Percentiles rank a stretch among this genome's conserved stretches.
phyloP scores from a whole-genome alignment of 139 green algal genomes.

The Dunaliella sp. region DNA sequence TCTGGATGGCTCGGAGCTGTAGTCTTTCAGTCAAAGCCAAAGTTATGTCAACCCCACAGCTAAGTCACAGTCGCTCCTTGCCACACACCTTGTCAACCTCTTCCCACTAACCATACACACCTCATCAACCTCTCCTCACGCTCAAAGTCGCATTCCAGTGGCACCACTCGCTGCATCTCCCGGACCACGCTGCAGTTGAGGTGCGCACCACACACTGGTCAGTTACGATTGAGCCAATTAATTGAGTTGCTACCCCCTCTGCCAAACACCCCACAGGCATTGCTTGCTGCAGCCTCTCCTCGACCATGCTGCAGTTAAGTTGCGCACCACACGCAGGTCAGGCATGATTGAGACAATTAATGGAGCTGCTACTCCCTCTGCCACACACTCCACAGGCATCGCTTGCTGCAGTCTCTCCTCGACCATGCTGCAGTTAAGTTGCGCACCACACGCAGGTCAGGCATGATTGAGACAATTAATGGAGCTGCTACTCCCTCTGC shows the following conservation, averaged over 20 bases:
- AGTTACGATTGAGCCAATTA: neutral
- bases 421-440: constrained; percentile 4
- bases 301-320: constrained; percentile 2
- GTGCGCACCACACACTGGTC: neutral
- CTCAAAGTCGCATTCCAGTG: constrained; percentile 30
- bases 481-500: too few relatives aligned
- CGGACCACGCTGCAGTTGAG: constrained; percentile 1
- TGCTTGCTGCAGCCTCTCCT: constrained; percentile 14
- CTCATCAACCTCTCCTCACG: constrained; percentile 25
- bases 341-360: neutral
- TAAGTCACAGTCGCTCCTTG: too few relatives aligned
- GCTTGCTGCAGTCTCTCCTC: constrained; percentile 17
- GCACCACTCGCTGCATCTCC: constrained; percentile 18
- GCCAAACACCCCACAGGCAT: constrained; percentile 25
- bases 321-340: neutral
- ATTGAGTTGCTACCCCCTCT: too few relatives aligned
- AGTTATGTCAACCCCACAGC: neutral
- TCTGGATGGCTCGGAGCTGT: neutral
- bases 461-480: neutral
- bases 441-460: neutral
- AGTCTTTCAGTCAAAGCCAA: neutral
- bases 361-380: too few relatives aligned
- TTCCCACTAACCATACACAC: constrained; percentile 6
- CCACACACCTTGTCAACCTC: constrained; percentile 10
- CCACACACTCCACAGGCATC: constrained; percentile 24